A percentile compares a stretch with the other conserved stretches of the same genome.
Evolutionary conservation across 345 rosid genomes (phyloP).

Genomic region (Clarkia xantiana): DNA sequence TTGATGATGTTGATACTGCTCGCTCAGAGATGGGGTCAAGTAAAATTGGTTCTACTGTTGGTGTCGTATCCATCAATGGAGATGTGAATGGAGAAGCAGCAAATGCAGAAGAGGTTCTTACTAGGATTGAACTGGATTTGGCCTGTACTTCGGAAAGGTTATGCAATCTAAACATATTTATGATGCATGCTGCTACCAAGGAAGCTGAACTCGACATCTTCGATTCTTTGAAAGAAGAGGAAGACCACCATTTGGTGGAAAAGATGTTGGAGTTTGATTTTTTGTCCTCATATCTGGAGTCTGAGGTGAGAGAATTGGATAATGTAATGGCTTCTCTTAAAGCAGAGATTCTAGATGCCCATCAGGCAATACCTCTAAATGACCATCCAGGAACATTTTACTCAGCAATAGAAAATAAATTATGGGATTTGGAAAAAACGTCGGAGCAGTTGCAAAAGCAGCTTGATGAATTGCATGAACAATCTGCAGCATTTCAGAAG

Average conservation of each 20-base stretch:
- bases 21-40: constrained; percentile 37
- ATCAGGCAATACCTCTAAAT: constrained; percentile 28
- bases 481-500: constrained; percentile 41
- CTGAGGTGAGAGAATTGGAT: constrained; percentile 53
- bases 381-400: constrained; percentile 29
- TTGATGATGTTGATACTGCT: constrained; percentile 37
- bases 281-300: constrained; percentile 46
- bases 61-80: constrained; percentile 22
- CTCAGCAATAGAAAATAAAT: constrained; percentile 44
- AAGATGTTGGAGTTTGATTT: constrained; percentile 58
- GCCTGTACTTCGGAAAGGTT: constrained; percentile 68
- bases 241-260: constrained; percentile 23
- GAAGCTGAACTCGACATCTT: constrained; percentile 61
- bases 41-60: constrained; percentile 28
- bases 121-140: constrained; percentile 52
- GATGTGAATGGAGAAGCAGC: constrained; percentile 28
- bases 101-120: constrained; percentile 32
- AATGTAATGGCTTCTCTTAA: constrained; percentile 24
- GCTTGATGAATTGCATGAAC: constrained; percentile 51
- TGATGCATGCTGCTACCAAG: constrained; percentile 58
- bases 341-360: constrained; percentile 22
- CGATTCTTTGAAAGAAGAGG: constrained; percentile 18
- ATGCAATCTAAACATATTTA: constrained; percentile 52
- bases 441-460: constrained; percentile 42
- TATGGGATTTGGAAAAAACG: constrained; percentile 37